Evolutionary conservation across 805 yeast species (phyloP), one percentile per base, ranked within the genome.

Genomic region (Starmerella vaccinii): DNA sequence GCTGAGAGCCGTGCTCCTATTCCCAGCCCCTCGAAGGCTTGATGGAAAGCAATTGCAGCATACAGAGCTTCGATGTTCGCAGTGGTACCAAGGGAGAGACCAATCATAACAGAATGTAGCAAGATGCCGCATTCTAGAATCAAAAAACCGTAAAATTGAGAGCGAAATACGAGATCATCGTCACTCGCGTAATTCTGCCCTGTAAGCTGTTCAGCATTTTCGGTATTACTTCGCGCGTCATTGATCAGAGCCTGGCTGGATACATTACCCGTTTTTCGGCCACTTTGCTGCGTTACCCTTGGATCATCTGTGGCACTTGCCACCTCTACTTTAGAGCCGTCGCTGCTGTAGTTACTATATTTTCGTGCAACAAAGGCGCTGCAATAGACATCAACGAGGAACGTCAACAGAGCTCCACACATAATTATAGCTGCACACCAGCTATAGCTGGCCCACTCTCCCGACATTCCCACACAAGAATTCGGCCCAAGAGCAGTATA

Each of bases 21-120:
- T 58, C 90, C 90, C 49, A 83, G 71, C 56, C 90, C 90, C 69
- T 83, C 90, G 61, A 83, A 84, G 61, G 79, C 72, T 65, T 83
- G 90, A 65, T 83, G 90, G 73, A 82, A 83, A 5, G 80, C 77
- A 37, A 77, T 56, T 8, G 82, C 90, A 46, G 79, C 70, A 61
- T 80, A 82, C 42, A 83, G 69, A 5, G 84, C 73, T 40, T 67
- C 70, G 63, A 81, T 82, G 60, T 81, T 80, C 41, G 81, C 83
- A 10, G 80, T 63, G 19, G 78, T 76, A 7, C 84, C 84, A 54
- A 82, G 68, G 5, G 83, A 73, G 55, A 82, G 70, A 39, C 90
- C 90, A 55, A 83, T 75, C 67, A 83, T 78, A 2, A 83, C 81
- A 2, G 88, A 81, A 66, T 83, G 90, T 71, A 83, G 81, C 15